Evolutionary conservation across 2,329 filamentous ascomycete genomes (phyloP).

Genomic region (Venturia effusa): DNA sequence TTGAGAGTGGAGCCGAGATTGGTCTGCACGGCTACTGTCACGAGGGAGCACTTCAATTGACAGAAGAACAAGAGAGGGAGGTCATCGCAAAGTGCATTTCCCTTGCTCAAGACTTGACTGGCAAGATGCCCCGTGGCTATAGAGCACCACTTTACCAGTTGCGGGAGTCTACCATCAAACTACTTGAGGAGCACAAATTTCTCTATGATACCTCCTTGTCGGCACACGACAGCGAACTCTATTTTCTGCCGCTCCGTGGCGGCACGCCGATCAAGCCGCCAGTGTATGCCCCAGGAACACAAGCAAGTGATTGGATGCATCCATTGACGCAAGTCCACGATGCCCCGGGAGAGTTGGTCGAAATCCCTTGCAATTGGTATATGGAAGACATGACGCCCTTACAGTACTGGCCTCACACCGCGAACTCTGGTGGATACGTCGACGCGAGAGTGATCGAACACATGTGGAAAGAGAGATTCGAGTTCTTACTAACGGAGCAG

Average conservation of each 20-base stretch:
- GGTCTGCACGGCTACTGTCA: constrained; percentile 41
- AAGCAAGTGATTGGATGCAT: constrained; percentile 35
- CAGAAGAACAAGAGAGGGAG: constrained; percentile 37
- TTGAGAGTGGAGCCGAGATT: constrained; percentile 43
- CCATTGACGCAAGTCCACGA: constrained; percentile 21
- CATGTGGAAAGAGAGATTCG: constrained; percentile 50
- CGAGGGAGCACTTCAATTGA: constrained; percentile 36
- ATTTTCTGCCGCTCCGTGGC: constrained; percentile 31
- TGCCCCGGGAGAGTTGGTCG: constrained; percentile 27
- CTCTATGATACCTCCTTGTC: constrained; percentile 41
- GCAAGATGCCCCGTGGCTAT: constrained; percentile 38
- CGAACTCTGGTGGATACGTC: constrained; percentile 48
- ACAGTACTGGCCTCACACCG: constrained; percentile 34
- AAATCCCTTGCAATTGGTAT: constrained; percentile 42
- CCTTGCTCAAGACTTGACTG: constrained; percentile 32
- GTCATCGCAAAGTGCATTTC: constrained; percentile 39
- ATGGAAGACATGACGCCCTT: constrained; percentile 41
- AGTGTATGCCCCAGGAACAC: constrained; percentile 23
- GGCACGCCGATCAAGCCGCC: constrained; percentile 31
- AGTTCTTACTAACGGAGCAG: constrained; percentile 37
- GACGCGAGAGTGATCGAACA: constrained; percentile 45
- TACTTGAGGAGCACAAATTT: constrained; percentile 39
- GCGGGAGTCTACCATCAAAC: constrained; percentile 35
- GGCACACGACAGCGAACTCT: constrained; percentile 40
- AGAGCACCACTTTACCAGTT: constrained; percentile 43